Evolutionary conservation across 306 rosid species (phyloP), one percentile per base, ranked within the genome.

Genomic region (Cicer bijugum): DNA sequence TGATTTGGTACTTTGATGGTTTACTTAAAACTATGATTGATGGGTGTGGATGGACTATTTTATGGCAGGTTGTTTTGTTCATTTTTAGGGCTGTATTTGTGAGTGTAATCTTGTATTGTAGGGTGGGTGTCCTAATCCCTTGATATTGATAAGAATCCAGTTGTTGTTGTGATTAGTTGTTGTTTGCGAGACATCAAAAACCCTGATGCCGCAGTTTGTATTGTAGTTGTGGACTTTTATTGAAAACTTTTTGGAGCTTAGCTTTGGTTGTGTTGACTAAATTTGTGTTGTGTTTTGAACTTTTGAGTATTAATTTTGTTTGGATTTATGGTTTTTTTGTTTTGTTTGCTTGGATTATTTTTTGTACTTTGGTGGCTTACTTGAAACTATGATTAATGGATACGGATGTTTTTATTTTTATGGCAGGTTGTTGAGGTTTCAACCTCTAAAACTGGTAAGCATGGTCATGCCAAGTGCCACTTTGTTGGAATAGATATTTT

Each of bases 401-500:
- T 37, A 9, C 57, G 37, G 35, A 2, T 62, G 72, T 6, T 59
- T 79, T 28, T 28, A 2, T 37, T 37, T 46, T 14, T 80, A 9
- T 37, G 19, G 10, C 78, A 81, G 84, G 84, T 81, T 69, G 84
- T 81, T 69, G 84, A 81, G 61, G 84, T 81, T 20, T 81, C 84
- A 28, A 81, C 84, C 38, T 81, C 84, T 15, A 80, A 80, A 60
- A 80, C 84, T 9, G 84, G 84, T 0, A 80, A 80, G 84, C 84
- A 80, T 4, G 84, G 84, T 37, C 84, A 81, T 56, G 84, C 84
- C 10, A 81, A 81, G 81, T 88, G 92, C 47, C 92, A 88, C 81
- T 88, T 88, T 74, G 92, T 88, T 66, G 92, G 55, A 19, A 88
- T 88, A 81, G 92, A 88, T 72, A 84, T 88, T 19, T 88, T 88